Base-by-base conservation (phyloP, 352 stramenopile genomes). In the Hyaloperonospora arabidopsidis region DNA sequence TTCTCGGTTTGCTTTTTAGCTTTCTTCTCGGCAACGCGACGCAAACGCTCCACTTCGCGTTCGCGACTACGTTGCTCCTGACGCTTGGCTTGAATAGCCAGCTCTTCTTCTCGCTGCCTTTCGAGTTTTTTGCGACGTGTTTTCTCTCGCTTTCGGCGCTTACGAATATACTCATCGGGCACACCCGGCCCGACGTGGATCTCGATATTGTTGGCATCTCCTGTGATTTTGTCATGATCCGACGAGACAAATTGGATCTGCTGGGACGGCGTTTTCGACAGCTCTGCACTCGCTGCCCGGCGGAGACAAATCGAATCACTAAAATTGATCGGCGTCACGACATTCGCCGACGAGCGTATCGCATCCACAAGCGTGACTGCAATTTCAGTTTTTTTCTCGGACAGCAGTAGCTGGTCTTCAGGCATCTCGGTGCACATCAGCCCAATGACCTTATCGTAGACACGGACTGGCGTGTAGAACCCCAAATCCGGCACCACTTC, bases 311-410 rank as follows among this genome's bases (percentile, higher is more conserved):
- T 57, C 1, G 76, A 71, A 54, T 89, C 69, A 7, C 64, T 74
- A 54, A 94, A 94, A 40, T 63, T 76, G 66, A 94, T 90, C 7
- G 72, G 62, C 21, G 89, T 90, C 28, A 73, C 67, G 7, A 67
- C 54, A 15, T 73, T 72, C 3, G 64, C 69, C 29, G 77, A 57
- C 1, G 61, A 63, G 4, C 79, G 79, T 46, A 90, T 87, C 11
- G 75, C 72, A 53, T 94, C 79, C 10, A 91, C 84, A 36, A 93
- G 67, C n/a, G 80, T 86, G 34, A 92, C 83, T 5, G 74, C 80
- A 22, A 94, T 89, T 57, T 94, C 84, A 0, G 84, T 92, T 54
- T 94, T 94, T 64, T 94, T 94, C 57, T 94, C 84, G 0, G 75
- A 90, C 19, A 70, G 22, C 5, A 92, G 67, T 14, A 91, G 65